Evolutionary conservation across 768 basidiomycete genomes (phyloP).

Genomic region (Leccinum sublutescens): DNA sequence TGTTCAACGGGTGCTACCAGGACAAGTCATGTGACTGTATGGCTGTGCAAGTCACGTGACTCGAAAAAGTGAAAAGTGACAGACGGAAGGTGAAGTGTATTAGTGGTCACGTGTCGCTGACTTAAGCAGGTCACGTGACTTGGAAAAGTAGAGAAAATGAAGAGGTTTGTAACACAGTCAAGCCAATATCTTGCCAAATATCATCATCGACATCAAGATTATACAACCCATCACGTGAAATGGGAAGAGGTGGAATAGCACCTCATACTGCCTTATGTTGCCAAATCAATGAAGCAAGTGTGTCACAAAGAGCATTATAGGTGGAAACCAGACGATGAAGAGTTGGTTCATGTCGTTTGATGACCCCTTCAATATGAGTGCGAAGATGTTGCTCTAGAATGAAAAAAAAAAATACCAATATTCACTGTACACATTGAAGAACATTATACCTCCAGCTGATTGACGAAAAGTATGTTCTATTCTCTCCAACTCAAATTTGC

Average conservation of each 20-base stretch:
- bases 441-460: background rate
- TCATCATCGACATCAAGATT: background rate
- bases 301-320: background rate
- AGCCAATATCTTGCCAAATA: background rate
- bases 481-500: background rate
- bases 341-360: background rate
- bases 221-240: background rate
- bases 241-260: background rate
- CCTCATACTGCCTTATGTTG: background rate
- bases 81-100: too few relatives aligned
- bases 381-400: background rate
- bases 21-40: too few relatives aligned
- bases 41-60: too few relatives aligned
- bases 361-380: background rate
- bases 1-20: too few relatives aligned
- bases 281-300: background rate
- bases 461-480: background rate
- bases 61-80: too few relatives aligned
- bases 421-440: background rate
- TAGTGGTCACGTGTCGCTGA: too few relatives aligned
- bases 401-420: too few relatives aligned
- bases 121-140: too few relatives aligned
- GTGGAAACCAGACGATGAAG: background rate
- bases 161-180: background rate
- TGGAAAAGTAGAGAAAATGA: too few relatives aligned